Evolutionary conservation across 2,329 filamentous ascomycete genomes (phyloP).

Genomic region (Pezicula neosporulosa): DNA sequence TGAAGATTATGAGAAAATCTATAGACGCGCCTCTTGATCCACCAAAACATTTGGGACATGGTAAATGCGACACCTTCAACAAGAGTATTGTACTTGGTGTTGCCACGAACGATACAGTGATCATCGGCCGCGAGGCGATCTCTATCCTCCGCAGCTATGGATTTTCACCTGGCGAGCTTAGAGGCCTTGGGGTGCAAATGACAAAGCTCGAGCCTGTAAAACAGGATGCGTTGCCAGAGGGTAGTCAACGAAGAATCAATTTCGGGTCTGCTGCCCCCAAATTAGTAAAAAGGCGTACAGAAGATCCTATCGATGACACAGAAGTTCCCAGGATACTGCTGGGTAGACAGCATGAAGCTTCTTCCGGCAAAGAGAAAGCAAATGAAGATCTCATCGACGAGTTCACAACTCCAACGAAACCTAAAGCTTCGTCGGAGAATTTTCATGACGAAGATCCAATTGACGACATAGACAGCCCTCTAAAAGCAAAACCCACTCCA

Average conservation of each 20-base stretch:
- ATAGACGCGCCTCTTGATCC: constrained; percentile 86
- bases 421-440: constrained; percentile 7
- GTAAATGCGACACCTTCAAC: constrained; percentile 91
- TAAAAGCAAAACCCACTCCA: constrained; percentile 41
- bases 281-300: constrained; percentile 34
- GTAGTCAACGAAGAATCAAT: constrained; percentile 75
- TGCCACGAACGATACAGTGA: constrained; percentile 70
- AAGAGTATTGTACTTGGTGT: constrained; percentile 82
- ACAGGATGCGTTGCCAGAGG: constrained; percentile 52
- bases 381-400: constrained; percentile 18
- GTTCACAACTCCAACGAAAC: constrained; percentile 21
- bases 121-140: constrained; percentile 79
- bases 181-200: constrained; percentile 89
- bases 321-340: constrained; percentile 33
- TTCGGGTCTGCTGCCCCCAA: constrained; percentile 56
- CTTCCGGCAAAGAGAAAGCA: constrained; percentile 13
- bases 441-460: constrained; percentile 43
- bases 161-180: constrained; percentile 87
- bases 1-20: constrained; percentile 92
- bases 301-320: constrained; percentile 47
- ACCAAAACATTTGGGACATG: constrained; percentile 89
- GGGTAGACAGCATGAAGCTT: constrained; percentile 10
- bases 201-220: constrained; percentile 86
- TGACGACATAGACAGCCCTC: constrained; percentile 47
- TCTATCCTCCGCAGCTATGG: constrained; percentile 76